Conservation (phyloP, 495 filamentous ascomycete genomes). For the Penicillium lagena region DNA sequence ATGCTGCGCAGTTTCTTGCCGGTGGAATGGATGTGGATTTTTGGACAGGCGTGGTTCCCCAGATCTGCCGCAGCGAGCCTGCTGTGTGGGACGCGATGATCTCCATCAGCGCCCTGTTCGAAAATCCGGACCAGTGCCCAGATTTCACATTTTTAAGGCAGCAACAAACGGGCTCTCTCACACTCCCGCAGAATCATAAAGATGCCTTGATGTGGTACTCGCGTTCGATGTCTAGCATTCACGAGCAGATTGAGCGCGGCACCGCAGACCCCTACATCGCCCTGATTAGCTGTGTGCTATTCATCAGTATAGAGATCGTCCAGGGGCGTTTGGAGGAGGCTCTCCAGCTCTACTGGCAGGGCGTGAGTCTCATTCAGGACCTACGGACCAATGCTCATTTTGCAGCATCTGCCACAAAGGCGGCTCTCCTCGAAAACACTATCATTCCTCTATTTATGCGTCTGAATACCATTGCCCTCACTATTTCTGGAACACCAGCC, state of each 20-base stretch:
- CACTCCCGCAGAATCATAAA: conserved; percentile 8
- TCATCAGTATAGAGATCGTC: conserved; percentile 47
- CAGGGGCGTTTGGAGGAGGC: conserved; percentile 33
- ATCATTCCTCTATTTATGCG: conserved; percentile 21
- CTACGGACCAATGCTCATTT: conserved; percentile 8
- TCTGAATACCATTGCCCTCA: conserved; percentile 11
- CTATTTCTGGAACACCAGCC: conserved; percentile 11
- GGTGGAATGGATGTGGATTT: conserved; percentile 42
- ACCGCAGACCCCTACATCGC: conserved; percentile 26
- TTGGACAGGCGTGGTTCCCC: conserved; percentile 47
- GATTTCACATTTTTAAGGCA: conserved; percentile 12
- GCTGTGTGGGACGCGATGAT: conserved; percentile 50
- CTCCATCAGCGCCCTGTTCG: conserved; percentile 46
- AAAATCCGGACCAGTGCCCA: conserved; percentile 13
- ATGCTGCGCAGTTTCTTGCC: conserved; percentile 39
- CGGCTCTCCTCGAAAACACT: conserved; percentile 13
- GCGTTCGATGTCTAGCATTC: conserved; percentile 28
- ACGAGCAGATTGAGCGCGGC: conserved; percentile 21
- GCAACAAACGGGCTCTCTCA: neutral
- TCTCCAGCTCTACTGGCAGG: conserved; percentile 16
- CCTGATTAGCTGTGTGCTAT: conserved; percentile 46
- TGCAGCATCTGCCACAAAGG: conserved; percentile 4
- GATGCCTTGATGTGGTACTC: conserved; percentile 28
- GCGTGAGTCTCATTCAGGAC: conserved; percentile 14
- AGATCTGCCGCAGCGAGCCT: conserved; percentile 48